Percentiles rank a stretch among this genome's conserved stretches.
These are phyloP conservation scores for Clitoria ternatea DNA, from an alignment of 306 rosid genomes.

Conservation along the genomic window DNA sequence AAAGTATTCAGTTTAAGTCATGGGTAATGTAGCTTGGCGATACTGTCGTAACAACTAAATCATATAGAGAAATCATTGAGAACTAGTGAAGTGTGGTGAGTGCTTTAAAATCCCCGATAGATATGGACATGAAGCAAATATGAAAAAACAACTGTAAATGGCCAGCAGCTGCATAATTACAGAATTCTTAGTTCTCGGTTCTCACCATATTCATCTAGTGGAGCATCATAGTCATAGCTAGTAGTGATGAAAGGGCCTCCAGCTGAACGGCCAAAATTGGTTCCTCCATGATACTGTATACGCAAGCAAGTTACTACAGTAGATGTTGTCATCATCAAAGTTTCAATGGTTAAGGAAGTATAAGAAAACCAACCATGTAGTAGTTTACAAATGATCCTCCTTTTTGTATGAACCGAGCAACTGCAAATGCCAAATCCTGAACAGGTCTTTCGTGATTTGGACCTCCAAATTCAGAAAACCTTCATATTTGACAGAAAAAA, in stretches of 20 bases:
- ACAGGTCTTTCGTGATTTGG: constrained; percentile 86
- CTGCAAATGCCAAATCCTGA: constrained; percentile 95
- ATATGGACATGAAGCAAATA: background rate
- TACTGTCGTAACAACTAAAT: background rate
- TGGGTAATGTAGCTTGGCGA: background rate
- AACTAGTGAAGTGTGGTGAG: background rate
- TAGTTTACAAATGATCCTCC: constrained; percentile 96
- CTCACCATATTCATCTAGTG: constrained; percentile 96
- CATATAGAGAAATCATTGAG: constrained; percentile 11
- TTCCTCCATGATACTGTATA: constrained; percentile 91
- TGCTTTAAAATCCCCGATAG: background rate
- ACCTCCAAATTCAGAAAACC: constrained; percentile 96
- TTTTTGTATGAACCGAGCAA: constrained; percentile 70
- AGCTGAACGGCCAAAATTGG: constrained; percentile 97
- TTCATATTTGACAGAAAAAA: constrained; percentile 27
- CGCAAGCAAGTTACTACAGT: constrained; percentile 17
- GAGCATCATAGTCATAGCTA: constrained; percentile 99
- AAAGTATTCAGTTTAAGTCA: constrained; percentile 17
- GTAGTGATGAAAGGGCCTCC: constrained; percentile 99
- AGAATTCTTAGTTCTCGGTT: constrained; percentile 35
- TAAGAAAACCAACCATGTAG: constrained; percentile 73
- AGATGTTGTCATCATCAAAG: background rate
- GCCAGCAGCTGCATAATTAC: background rate
- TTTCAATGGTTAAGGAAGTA: constrained; percentile 17
- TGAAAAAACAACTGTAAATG: background rate